phyloP scores from a whole-genome alignment of 176 grass and related monocot genomes.

The Calamus simplicifolius region DNA sequence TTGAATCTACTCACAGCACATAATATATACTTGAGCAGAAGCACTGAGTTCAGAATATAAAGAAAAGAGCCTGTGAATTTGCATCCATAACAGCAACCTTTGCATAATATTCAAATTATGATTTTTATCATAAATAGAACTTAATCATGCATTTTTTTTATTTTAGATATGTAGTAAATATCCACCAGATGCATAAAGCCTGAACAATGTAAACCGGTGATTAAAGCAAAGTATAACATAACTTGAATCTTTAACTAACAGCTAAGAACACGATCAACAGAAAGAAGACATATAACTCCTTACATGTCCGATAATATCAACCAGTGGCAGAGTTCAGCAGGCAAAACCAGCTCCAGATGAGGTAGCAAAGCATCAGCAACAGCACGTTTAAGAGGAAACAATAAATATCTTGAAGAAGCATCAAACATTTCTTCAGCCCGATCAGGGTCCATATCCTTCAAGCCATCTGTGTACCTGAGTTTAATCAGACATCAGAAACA shows the following conservation, averaged over 20 bases:
- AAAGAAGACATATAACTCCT: background rate
- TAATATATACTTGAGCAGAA: too few relatives aligned
- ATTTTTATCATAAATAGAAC: too few relatives aligned
- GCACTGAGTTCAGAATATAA: too few relatives aligned
- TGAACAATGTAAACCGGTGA: background rate
- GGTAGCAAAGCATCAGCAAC: constrained; percentile 69
- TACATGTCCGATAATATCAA: constrained; percentile 93
- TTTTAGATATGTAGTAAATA: background rate
- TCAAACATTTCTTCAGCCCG: constrained; percentile 99
- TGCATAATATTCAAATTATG: too few relatives aligned
- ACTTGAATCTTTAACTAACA: too few relatives aligned
- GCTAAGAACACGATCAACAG: too few relatives aligned
- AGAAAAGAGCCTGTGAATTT: too few relatives aligned
- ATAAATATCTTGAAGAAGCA: constrained; percentile 78
- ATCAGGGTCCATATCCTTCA: constrained; percentile 61
- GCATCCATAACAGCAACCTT: too few relatives aligned
- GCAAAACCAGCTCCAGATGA: constrained; percentile 50
- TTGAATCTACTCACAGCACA: too few relatives aligned
- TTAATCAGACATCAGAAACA: constrained; percentile 5
- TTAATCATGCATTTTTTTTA: too few relatives aligned
- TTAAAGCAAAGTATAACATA: too few relatives aligned
- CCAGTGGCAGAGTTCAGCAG: constrained; percentile 88
- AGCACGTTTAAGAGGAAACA: constrained; percentile 80
- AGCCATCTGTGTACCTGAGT: constrained; percentile 80
- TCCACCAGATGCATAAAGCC: background rate